Evolutionary conservation across 371 early-diverging fungal species (phyloP).

Genomic region (Mortierella sp.): DNA sequence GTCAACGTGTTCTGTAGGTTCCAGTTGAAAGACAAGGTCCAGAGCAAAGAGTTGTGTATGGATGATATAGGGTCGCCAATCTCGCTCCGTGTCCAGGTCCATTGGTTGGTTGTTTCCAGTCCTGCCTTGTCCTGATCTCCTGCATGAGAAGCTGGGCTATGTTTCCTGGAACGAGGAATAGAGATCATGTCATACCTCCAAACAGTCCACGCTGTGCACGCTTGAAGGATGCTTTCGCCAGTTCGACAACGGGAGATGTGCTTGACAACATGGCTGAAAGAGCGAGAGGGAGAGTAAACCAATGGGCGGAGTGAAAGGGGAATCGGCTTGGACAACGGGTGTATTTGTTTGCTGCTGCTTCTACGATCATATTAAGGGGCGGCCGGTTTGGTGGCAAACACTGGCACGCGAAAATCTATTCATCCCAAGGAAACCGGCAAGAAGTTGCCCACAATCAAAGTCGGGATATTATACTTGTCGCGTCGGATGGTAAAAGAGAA

Average conservation of each 20-base stretch:
- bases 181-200: slow-evolving; percentile 59
- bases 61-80: no score
- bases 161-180: background rate
- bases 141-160: no score
- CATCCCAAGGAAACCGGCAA: slow-evolving; percentile 65
- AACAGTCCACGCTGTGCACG: slow-evolving; percentile 77
- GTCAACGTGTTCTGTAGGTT: no score
- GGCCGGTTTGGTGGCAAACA: slow-evolving; percentile 1
- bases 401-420: no score
- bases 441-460: slow-evolving; percentile 88
- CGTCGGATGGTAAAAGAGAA: slow-evolving; percentile 93
- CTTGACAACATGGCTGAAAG: slow-evolving; percentile 37
- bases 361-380: no score
- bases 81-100: no score
- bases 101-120: no score
- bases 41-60: no score
- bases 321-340: no score
- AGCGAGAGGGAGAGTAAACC: background rate
- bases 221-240: slow-evolving; percentile 71
- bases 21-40: no score
- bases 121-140: slow-evolving; percentile 1
- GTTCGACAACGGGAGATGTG: slow-evolving; percentile 48
- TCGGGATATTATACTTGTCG: slow-evolving; percentile 88
- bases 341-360: no score
- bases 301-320: background rate